phyloP scores from a whole-genome alignment of 768 basidiomycete species.

The Termitomyces sp. region DNA sequence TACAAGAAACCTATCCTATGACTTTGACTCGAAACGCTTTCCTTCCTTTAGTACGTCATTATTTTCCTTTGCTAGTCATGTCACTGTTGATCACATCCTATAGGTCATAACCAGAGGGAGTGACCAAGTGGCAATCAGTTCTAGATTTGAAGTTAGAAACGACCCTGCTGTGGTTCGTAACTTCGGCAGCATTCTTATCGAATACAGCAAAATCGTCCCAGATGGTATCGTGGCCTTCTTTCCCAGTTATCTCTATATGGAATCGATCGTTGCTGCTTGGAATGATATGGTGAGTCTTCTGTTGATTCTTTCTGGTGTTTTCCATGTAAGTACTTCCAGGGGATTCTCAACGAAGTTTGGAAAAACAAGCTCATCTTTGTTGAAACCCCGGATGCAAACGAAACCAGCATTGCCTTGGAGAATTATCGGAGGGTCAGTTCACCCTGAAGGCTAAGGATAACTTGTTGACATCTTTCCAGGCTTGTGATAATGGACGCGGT shows the following conservation, averaged over 20 bases:
- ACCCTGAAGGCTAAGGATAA: background rate
- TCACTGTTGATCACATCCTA: background rate
- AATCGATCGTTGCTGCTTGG: constrained; percentile 99
- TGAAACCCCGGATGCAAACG: constrained; percentile 98
- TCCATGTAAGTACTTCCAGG: constrained; percentile 49
- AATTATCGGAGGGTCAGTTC: constrained; percentile 85
- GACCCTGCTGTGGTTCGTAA: constrained; percentile 99
- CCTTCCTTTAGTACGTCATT: constrained; percentile 74
- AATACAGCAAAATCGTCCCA: constrained; percentile 97
- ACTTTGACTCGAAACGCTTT: constrained; percentile 95
- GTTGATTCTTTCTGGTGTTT: background rate
- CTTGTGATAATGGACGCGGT: constrained; percentile 97
- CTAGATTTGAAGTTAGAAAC: constrained; percentile 97
- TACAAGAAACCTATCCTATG: constrained; percentile 98
- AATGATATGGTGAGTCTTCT: constrained; percentile 89
- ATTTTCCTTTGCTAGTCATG: background rate
- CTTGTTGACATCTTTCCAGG: constrained; percentile 44
- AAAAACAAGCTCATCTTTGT: constrained; percentile 99
- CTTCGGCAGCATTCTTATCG: constrained; percentile 96
- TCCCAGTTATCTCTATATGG: constrained; percentile 99
- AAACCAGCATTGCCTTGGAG: constrained; percentile 96
- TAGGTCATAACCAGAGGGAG: constrained; percentile 97
- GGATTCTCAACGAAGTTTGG: constrained; percentile 98
- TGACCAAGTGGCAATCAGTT: constrained; percentile 98
- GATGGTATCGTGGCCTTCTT: constrained; percentile 99